These are phyloP conservation scores for Crucihimalaya himalaica DNA, from an alignment of 345 rosid species.

Conservation along the genomic window DNA sequence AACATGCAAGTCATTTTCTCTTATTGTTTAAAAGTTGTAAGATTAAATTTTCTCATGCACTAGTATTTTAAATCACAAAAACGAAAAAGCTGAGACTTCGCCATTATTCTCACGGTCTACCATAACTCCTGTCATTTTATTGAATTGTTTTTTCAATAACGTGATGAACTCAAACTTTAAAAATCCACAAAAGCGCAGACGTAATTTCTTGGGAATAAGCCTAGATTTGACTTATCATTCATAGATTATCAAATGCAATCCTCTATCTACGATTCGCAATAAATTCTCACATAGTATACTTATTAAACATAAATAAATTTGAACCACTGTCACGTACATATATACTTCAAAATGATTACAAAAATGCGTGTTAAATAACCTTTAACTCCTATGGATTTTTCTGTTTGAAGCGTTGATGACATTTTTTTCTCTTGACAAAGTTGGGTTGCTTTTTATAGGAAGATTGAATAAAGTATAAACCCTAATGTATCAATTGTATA, in stretches of 20 bases:
- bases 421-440: background rate
- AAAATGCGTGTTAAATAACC: background rate
- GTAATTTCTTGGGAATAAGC: slow-evolving; percentile 21
- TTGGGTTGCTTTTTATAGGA: slow-evolving; percentile 20
- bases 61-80: background rate
- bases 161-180: slow-evolving; percentile 6
- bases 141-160: background rate
- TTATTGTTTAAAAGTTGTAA: background rate
- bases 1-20: background rate
- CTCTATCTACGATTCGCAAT: slow-evolving; percentile 15
- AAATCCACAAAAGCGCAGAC: slow-evolving; percentile 8
- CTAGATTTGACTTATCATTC: slow-evolving; percentile 29
- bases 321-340: background rate
- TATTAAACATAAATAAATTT: background rate
- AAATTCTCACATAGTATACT: background rate
- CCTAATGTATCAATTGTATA: slow-evolving; percentile 7
- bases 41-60: background rate
- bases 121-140: slow-evolving; percentile 5
- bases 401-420: background rate
- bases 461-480: background rate
- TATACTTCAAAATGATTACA: background rate
- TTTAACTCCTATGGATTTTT: background rate
- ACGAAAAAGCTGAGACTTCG: slow-evolving; percentile 12
- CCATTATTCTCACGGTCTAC: slow-evolving; percentile 23
- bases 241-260: slow-evolving; percentile 13